Evolutionary conservation across 1,139 yeast species (phyloP).

Genomic region (Geotrichum aggregatum): DNA sequence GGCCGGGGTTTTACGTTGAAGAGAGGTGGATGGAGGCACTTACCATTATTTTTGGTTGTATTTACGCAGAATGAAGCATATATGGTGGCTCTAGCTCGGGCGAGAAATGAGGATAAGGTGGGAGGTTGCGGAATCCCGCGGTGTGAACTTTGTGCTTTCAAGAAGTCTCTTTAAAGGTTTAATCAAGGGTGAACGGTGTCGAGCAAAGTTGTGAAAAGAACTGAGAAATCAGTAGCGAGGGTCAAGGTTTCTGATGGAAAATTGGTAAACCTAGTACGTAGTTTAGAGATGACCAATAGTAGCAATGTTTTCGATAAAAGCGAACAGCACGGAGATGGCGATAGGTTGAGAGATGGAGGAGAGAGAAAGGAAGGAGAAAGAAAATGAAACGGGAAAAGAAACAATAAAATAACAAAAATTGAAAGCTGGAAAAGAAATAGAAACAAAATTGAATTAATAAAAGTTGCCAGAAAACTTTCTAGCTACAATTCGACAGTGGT

Average conservation of each 20-base stretch:
- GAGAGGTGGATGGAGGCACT: neutral
- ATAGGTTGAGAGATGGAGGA: neutral
- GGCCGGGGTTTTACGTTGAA: neutral
- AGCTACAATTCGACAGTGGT: no score
- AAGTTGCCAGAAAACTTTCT: no score
- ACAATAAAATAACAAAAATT: neutral
- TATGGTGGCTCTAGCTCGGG: neutral
- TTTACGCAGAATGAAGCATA: conserved; percentile 5
- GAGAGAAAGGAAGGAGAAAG: neutral
- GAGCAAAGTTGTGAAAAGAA: neutral
- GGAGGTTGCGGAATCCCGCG: conserved; percentile 4
- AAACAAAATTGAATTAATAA: no score
- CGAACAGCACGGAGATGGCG: neutral
- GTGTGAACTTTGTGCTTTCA: neutral
- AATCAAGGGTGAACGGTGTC: neutral
- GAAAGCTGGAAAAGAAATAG: neutral
- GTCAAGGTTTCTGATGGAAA: neutral
- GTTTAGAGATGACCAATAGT: neutral
- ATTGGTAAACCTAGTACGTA: neutral
- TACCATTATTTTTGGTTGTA: conserved; percentile 5
- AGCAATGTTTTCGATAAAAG: neutral
- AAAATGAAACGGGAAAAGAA: neutral
- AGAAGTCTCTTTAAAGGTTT: neutral
- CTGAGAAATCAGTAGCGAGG: neutral
- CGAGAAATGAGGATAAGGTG: conserved; percentile 1